phyloP scores from a whole-genome alignment of 306 rosid species.

The Abrus pulchellus region DNA sequence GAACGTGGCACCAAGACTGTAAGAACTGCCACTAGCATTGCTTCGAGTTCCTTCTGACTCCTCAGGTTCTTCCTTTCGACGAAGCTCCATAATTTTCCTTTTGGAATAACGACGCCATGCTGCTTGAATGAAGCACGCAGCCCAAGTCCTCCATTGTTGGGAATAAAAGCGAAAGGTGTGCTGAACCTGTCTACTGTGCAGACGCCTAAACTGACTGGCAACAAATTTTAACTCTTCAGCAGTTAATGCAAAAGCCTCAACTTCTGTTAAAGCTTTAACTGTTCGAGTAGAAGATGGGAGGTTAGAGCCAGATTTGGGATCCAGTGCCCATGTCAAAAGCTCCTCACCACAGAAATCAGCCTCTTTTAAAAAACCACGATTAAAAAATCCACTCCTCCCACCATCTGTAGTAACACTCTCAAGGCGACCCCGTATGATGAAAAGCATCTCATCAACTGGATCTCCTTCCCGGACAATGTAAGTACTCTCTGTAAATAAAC shows the following conservation, averaged over 20 bases:
- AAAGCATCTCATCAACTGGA: conserved; percentile 95
- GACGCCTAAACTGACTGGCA: conserved; percentile 92
- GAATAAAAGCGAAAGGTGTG: conserved; percentile 97
- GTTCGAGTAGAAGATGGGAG: conserved; percentile 91
- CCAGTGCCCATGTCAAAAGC: conserved; percentile 94
- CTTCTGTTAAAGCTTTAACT: conserved; percentile 81
- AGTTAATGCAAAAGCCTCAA: conserved; percentile 83
- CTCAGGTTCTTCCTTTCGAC: conserved; percentile 69
- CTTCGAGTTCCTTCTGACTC: conserved; percentile 54
- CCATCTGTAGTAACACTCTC: conserved; percentile 96
- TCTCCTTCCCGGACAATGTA: conserved; percentile 92
- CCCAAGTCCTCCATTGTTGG: conserved; percentile 97
- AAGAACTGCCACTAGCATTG: conserved; percentile 56
- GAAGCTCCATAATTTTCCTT: conserved; percentile 73
- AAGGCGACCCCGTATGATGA: conserved; percentile 89
- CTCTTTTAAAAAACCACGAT: conserved; percentile 78
- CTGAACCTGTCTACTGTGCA: conserved; percentile 93
- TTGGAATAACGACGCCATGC: conserved; percentile 93
- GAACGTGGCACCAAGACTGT: conserved; percentile 79
- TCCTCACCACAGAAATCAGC: conserved; percentile 96
- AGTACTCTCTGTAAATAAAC: conserved; percentile 77
- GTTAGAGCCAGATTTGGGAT: conserved; percentile 87
- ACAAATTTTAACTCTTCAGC: conserved; percentile 92
- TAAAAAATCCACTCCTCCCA: conserved; percentile 90
- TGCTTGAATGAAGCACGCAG: conserved; percentile 92